Evolutionary conservation across 2,329 filamentous ascomycete species (phyloP).

Genomic region (Fusarium sp.): DNA sequence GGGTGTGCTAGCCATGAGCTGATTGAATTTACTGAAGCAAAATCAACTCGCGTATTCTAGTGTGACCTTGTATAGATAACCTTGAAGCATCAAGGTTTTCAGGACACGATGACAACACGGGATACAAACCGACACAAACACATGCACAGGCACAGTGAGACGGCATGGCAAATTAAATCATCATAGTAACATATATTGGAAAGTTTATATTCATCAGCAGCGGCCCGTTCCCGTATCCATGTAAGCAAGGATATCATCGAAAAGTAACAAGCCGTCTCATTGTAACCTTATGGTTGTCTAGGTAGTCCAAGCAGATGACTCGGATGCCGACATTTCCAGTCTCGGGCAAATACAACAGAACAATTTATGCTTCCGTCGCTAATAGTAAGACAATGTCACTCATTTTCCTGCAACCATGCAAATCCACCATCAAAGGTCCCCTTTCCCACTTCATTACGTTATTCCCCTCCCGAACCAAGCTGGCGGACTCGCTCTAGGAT

Average conservation of each 20-base stretch:
- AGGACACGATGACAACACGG: neutral
- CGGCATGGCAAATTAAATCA: conserved; percentile 17
- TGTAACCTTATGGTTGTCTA: no score
- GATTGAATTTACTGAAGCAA: conserved; percentile 33
- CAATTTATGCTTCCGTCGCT: conserved; percentile 17
- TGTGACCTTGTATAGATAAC: neutral
- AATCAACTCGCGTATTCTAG: conserved; percentile 2
- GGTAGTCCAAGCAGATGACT: no score
- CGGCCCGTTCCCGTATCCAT: conserved; percentile 32
- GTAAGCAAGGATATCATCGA: conserved; percentile 3
- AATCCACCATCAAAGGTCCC: conserved; percentile 8
- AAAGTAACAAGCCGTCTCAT: neutral
- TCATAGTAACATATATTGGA: neutral
- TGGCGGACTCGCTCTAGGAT: conserved; percentile 1
- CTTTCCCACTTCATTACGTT: neutral
- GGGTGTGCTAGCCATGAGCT: conserved; percentile 7
- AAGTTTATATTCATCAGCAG: conserved; percentile 14
- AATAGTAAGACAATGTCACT: neutral
- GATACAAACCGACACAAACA: neutral
- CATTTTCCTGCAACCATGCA: neutral
- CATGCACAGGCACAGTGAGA: no score
- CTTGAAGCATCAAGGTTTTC: neutral
- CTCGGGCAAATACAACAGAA: neutral
- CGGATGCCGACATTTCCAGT: conserved; percentile 14
- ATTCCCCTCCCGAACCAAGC: conserved; percentile 5